A percentile compares a stretch with the other conserved stretches of the same genome.
Evolutionary conservation across 108 stramenopile species (phyloP).

Genomic region (Cylindrotheca closterium): DNA sequence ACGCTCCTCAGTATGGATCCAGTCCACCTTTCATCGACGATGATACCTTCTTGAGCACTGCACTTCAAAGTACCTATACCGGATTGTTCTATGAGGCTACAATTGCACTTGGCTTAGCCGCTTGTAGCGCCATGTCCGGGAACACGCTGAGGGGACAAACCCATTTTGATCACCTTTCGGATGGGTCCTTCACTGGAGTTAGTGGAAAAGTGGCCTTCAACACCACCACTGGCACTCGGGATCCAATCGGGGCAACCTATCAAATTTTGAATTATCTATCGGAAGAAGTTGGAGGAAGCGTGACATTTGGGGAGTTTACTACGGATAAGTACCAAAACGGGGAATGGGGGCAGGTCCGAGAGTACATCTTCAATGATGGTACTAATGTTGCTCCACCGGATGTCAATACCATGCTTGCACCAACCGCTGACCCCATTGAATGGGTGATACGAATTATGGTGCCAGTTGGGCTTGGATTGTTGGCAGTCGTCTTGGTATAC

Average conservation of each 20-base stretch:
- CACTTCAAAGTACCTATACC: slow-evolving; percentile 5
- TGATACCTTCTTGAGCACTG: background rate
- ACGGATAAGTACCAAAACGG: slow-evolving; percentile 34
- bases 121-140: slow-evolving; percentile 16
- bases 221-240: slow-evolving; percentile 41
- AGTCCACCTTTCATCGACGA: slow-evolving; percentile 5
- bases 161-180: slow-evolving; percentile 33
- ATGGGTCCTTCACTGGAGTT: slow-evolving; percentile 40
- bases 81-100: slow-evolving; percentile 54
- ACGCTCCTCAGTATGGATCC: background rate
- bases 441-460: background rate
- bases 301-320: slow-evolving; percentile 25
- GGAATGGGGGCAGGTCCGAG: slow-evolving; percentile 23
- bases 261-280: slow-evolving; percentile 34
- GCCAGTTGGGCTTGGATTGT: background rate
- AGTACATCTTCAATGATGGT: slow-evolving; percentile 43
- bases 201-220: slow-evolving; percentile 38
- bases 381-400: slow-evolving; percentile 34
- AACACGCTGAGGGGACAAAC: slow-evolving; percentile 29
- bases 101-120: slow-evolving; percentile 54
- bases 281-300: slow-evolving; percentile 1
- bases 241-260: slow-evolving; percentile 33
- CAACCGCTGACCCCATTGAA: background rate
- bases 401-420: slow-evolving; percentile 24
- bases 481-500: slow-evolving; percentile 1